These are phyloP conservation scores for Daldinia sp. DNA, from an alignment of 2,329 filamentous ascomycete genomes.

Conservation along the genomic window DNA sequence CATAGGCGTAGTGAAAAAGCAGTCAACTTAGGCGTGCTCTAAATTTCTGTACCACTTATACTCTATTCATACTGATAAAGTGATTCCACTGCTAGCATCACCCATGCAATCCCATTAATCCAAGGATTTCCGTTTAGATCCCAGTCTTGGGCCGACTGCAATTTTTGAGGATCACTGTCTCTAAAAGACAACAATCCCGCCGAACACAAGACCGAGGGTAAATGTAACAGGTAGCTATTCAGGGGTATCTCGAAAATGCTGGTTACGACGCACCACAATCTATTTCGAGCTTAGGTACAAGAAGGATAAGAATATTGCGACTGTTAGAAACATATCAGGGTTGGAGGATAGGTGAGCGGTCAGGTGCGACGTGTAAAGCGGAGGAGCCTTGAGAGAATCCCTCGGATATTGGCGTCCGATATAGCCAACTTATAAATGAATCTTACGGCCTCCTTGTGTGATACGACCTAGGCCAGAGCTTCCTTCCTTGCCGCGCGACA, in stretches of 20 bases:
- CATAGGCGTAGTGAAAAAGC: background rate
- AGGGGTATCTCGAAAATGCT: conserved; percentile 21
- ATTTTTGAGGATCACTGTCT: background rate
- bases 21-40: conserved; percentile 4
- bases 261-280: conserved; percentile 8
- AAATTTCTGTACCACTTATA: conserved; percentile 21
- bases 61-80: conserved; percentile 22
- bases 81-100: conserved; percentile 2
- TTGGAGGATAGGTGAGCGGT: background rate
- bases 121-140: conserved; percentile 1
- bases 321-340: background rate
- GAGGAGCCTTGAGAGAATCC: background rate
- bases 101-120: background rate
- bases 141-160: background rate
- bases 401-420: background rate
- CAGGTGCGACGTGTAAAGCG: background rate
- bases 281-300: conserved; percentile 19
- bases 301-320: conserved; percentile 4
- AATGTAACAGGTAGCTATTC: background rate
- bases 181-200: background rate
- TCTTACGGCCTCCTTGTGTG: conserved; percentile 63
- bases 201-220: background rate
- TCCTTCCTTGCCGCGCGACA: conserved; percentile 75
- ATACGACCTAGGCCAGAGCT: conserved; percentile 56
- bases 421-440: conserved; percentile 41